Percentiles rank a stretch among this genome's conserved stretches.
These are phyloP conservation scores for Fusarium sp. DNA, from an alignment of 2,329 filamentous ascomycete genomes.

Conservation along the genomic window DNA sequence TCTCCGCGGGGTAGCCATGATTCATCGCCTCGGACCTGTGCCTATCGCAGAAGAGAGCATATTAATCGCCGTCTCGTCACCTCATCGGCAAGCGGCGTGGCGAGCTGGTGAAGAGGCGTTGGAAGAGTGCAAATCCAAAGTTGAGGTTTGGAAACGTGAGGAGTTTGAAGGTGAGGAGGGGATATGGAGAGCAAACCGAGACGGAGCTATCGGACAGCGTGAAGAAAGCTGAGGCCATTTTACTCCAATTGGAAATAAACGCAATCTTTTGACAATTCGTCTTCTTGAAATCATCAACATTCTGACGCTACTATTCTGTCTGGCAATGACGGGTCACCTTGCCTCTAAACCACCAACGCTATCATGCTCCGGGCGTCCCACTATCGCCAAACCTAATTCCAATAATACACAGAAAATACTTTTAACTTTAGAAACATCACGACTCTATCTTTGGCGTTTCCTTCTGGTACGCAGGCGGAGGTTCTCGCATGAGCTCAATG, in stretches of 20 bases:
- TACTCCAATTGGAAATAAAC: not conserved
- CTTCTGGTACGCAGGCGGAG: conserved; percentile 50
- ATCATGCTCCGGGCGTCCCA: conserved; percentile 9
- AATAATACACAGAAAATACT: conserved; percentile 3
- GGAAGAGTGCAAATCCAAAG: conserved; percentile 83
- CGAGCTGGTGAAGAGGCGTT: conserved; percentile 87
- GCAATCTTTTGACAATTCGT: not conserved
- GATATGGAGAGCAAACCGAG: conserved; percentile 88
- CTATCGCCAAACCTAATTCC: conserved; percentile 6
- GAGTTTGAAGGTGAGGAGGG: conserved; percentile 83
- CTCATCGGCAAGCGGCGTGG: conserved; percentile 89
- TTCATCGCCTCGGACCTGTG: conserved; percentile 86
- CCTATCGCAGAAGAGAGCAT: conserved; percentile 95
- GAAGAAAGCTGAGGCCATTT: conserved; percentile 42
- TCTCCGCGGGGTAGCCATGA: conserved; percentile 79
- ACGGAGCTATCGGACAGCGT: conserved; percentile 70
- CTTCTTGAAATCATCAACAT: conserved; percentile 4
- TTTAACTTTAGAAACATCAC: not conserved
- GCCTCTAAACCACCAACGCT: conserved; percentile 8
- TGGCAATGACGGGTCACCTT: not conserved
- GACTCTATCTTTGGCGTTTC: conserved; percentile 17
- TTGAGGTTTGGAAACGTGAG: conserved; percentile 97
- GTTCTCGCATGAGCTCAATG: conserved; percentile 52
- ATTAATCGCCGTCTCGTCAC: conserved; percentile 83
- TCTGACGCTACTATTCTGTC: conserved; percentile 2